Evolutionary conservation across 768 basidiomycete genomes (phyloP).

Genomic region (Xanthoconium stramineum): DNA sequence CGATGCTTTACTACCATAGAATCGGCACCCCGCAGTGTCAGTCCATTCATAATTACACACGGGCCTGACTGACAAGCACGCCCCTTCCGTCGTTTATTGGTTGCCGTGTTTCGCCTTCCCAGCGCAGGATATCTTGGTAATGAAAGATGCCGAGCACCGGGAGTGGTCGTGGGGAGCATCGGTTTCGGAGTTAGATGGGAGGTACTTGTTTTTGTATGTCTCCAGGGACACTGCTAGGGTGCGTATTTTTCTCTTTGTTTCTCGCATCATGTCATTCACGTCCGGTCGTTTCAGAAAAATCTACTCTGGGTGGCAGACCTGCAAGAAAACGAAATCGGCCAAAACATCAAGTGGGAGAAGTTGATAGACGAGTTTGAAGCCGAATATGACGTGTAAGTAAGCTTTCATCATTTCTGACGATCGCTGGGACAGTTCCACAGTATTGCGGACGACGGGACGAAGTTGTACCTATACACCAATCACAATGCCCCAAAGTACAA

Average conservation of each 20-base stretch:
- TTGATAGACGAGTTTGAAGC: conserved; percentile 66
- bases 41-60: conserved; percentile 15
- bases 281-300: conserved; percentile 55
- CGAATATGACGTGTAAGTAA: conserved; percentile 58
- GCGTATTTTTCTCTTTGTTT: conserved; percentile 15
- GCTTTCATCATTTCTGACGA: neutral
- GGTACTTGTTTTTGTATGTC: conserved; percentile 56
- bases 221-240: conserved; percentile 64
- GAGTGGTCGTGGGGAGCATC: conserved; percentile 61
- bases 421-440: conserved; percentile 33
- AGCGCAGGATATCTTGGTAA: conserved; percentile 69
- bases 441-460: conserved; percentile 59
- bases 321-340: conserved; percentile 53
- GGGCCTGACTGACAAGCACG: conserved; percentile 5
- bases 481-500: conserved; percentile 63
- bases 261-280: neutral
- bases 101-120: conserved; percentile 2
- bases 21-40: conserved; percentile 69
- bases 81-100: neutral
- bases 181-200: conserved; percentile 59
- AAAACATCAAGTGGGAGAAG: conserved; percentile 70
- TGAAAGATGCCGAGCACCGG: conserved; percentile 61
- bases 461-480: conserved; percentile 66
- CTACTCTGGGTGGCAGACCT: conserved; percentile 72
- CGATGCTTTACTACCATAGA: conserved; percentile 74